Base-by-base conservation (phyloP, 805 yeast species). In the Priceomyces haplophilus region DNA sequence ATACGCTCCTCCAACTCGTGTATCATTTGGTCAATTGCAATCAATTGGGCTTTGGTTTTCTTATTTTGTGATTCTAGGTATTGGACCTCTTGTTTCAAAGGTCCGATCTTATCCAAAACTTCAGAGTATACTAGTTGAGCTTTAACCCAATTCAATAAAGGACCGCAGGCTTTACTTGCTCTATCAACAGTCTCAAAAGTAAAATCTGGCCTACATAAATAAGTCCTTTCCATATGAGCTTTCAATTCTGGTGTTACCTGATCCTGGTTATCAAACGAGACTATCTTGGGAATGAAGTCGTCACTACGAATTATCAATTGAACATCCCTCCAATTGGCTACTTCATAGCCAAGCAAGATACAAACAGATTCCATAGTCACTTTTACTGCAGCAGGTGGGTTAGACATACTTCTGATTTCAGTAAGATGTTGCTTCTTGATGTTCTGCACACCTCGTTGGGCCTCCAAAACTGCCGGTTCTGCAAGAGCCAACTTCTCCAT, bases 81-180 rank as follows among this genome's bases (percentile, higher is more conserved):
- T 6, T 52, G 53, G 3, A 88, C 85, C 51, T 89, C 96, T 4
- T 69, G 69, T 43, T 81, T 67, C 51, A 91, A 61, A 0, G 98
- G 98, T 0, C 79, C 85, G 19, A 91, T 76, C 39, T 73, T 76
- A 29, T 85, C 84, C 34, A 88, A 64, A 17, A 89, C 84, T 1
- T 77, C 55, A 0, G 91, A 77, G 55, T 84, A 91, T n/a, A 73
- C 67, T n/a, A 89, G 69, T 49, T 91, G 97, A 0, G 98, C 97
- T 41, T 75, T 73, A 0, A 89, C 90, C 98, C 98, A 91, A 47
- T 82, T 82, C 15, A 85, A 56, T 27, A 91, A 65, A 0, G 98
- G 98, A 0, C 97, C 98, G 66, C 97, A 88, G 0, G 97, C 97
- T 55, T 86, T 88, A 61, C 95, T 85, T 3, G 98, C 98, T 31